Conservation (phyloP, 2,329 filamentous ascomycete genomes). For the Sporothrix phasma region DNA sequence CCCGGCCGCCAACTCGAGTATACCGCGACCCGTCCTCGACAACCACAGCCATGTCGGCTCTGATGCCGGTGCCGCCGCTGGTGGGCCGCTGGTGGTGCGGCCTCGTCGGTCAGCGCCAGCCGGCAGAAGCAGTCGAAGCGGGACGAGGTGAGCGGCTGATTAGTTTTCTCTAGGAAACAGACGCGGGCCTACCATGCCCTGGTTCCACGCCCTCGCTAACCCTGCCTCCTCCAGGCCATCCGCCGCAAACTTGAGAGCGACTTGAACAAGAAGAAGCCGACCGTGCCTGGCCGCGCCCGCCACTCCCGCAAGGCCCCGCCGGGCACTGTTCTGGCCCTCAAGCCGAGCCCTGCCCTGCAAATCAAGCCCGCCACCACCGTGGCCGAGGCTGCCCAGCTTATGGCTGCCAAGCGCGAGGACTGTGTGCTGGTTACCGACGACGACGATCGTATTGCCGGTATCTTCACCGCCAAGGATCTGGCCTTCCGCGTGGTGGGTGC, state of each 20-base stretch:
- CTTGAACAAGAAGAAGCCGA: constrained; percentile 92
- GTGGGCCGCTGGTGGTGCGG: constrained; percentile 38
- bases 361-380: constrained; percentile 94
- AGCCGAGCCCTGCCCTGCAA: constrained; percentile 90
- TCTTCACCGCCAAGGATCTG: constrained; percentile 97
- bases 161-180: not conserved
- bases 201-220: constrained; percentile 24
- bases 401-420: constrained; percentile 97
- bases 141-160: constrained; percentile 69
- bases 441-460: constrained; percentile 93
- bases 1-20: constrained; percentile 48
- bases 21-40: constrained; percentile 64
- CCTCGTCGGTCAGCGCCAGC: constrained; percentile 77
- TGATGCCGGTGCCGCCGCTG: not conserved
- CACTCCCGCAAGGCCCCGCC: constrained; percentile 89
- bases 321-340: constrained; percentile 88
- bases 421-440: constrained; percentile 97
- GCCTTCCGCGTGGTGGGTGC: constrained; percentile 92
- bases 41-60: constrained; percentile 19
- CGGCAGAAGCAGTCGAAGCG: constrained; percentile 93
- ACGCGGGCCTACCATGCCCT: not conserved
- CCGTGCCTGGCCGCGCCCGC: constrained; percentile 63
- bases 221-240: constrained; percentile 58
- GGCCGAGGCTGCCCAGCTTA: constrained; percentile 91
- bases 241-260: constrained; percentile 94